Conservation (phyloP, 2,329 filamentous ascomycete species). For the Botryotinia narcissicola region DNA sequence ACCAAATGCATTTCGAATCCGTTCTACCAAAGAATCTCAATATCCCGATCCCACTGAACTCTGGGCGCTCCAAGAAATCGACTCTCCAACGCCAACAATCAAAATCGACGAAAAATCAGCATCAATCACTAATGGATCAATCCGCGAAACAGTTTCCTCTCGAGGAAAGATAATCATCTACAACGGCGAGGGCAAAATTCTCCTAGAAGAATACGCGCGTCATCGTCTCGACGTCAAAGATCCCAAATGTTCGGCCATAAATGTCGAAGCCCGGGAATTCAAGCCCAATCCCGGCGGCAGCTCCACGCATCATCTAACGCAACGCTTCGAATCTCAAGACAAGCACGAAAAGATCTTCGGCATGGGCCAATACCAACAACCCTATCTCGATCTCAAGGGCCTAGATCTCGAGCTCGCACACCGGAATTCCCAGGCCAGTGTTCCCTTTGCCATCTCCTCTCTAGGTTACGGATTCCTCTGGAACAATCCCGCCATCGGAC, state of each 20-base stretch:
- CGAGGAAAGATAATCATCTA: slow-evolving; percentile 49
- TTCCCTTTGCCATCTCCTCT: slow-evolving; percentile 60
- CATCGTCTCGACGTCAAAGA: slow-evolving; percentile 48
- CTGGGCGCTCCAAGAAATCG: slow-evolving; percentile 41
- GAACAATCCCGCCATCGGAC: slow-evolving; percentile 63
- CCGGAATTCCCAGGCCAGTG: slow-evolving; percentile 63
- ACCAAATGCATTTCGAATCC: slow-evolving; percentile 47
- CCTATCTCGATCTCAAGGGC: slow-evolving; percentile 61
- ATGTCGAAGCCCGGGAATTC: slow-evolving; percentile 51
- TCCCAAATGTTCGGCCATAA: slow-evolving; percentile 50
- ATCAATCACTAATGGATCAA: slow-evolving; percentile 47
- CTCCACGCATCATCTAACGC: slow-evolving; percentile 51
- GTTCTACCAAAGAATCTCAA: slow-evolving; percentile 43
- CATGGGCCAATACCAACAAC: slow-evolving; percentile 69
- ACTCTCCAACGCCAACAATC: slow-evolving; percentile 1
- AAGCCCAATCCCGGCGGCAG: slow-evolving; percentile 47
- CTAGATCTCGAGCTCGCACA: slow-evolving; percentile 62
- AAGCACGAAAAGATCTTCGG: slow-evolving; percentile 61
- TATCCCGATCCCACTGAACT: slow-evolving; percentile 42
- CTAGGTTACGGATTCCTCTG: slow-evolving; percentile 62
- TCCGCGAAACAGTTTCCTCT: slow-evolving; percentile 46
- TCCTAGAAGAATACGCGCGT: slow-evolving; percentile 52
- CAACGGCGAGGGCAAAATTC: slow-evolving; percentile 43
- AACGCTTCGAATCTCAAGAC: slow-evolving; percentile 55
- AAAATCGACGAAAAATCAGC: slow-evolving; percentile 28